Evolutionary conservation across 2,329 filamentous ascomycete species (phyloP).

Genomic region (Neophaeococcomyces aloes): DNA sequence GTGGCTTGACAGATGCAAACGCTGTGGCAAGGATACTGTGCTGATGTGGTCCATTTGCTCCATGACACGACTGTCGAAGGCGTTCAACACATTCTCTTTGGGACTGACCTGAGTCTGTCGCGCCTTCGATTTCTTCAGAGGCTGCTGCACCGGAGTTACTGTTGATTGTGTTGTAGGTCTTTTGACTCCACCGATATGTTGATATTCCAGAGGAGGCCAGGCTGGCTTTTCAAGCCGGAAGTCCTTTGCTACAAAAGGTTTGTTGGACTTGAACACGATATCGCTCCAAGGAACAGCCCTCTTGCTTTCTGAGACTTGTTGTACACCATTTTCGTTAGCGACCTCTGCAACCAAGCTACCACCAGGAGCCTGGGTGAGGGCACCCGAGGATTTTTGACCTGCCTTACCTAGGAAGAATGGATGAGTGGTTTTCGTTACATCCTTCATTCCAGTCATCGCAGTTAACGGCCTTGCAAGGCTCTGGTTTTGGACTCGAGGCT

Average conservation of each 20-base stretch:
- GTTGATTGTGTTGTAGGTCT: not conserved
- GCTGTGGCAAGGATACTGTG: not conserved
- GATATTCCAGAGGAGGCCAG: constrained; percentile 16
- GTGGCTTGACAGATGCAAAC: not conserved
- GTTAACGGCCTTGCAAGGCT: constrained; percentile 13
- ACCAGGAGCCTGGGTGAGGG: constrained; percentile 16
- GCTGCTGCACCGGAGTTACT: not conserved
- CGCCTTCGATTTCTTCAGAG: constrained; percentile 9
- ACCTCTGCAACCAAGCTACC: constrained; percentile 23
- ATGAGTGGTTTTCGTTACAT: constrained; percentile 43
- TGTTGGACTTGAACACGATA: constrained; percentile 15
- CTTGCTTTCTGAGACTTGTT: not conserved
- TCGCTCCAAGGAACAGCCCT: constrained; percentile 16
- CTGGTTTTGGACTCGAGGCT: not conserved
- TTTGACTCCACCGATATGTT: constrained; percentile 10
- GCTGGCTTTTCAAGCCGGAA: constrained; percentile 2
- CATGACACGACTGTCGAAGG: constrained; percentile 7
- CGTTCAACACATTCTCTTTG: constrained; percentile 13
- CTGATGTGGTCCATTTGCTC: not conserved
- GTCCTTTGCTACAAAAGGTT: constrained; percentile 7
- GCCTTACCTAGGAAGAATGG: constrained; percentile 59
- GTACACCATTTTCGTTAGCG: constrained; percentile 16
- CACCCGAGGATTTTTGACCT: constrained; percentile 21
- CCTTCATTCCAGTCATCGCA: constrained; percentile 24
- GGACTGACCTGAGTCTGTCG: constrained; percentile 1